A percentile compares a stretch with the other conserved stretches of the same genome.
These are phyloP conservation scores for Ganoderma leucocontextum DNA, from an alignment of 1,284 basidiomycete species.

Conservation along the genomic window DNA sequence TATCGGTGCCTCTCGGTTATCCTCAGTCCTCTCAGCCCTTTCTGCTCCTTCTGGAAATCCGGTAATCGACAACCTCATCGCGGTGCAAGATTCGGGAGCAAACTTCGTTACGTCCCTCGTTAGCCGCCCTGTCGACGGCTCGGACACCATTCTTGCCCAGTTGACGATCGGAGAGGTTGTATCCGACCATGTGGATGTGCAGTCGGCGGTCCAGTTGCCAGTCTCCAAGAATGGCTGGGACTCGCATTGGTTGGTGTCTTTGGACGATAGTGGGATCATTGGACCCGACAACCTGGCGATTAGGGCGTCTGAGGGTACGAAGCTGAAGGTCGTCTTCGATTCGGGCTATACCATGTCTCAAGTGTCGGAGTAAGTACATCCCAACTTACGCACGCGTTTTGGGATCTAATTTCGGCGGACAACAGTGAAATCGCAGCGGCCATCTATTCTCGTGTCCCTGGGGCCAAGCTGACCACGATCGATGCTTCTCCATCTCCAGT, in stretches of 20 bases:
- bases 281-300: conserved; percentile 54
- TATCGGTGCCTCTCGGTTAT: conserved; percentile 47
- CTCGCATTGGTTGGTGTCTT: conserved; percentile 47
- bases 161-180: conserved; percentile 47
- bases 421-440: conserved; percentile 58
- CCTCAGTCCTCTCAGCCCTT: conserved; percentile 37
- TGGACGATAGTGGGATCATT: conserved; percentile 46
- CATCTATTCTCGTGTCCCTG: conserved; percentile 61
- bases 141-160: conserved; percentile 43
- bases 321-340: conserved; percentile 66
- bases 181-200: conserved; percentile 41
- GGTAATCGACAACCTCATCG: conserved; percentile 61
- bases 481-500: conserved; percentile 49
- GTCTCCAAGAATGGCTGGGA: conserved; percentile 34
- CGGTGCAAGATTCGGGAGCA: conserved; percentile 36
- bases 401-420: background rate
- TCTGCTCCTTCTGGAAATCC: conserved; percentile 48
- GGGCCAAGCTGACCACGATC: conserved; percentile 56
- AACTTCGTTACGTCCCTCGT: conserved; percentile 61
- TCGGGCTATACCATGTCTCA: conserved; percentile 73
- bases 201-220: conserved; percentile 42
- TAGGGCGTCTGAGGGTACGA: conserved; percentile 49
- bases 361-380: conserved; percentile 55
- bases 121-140: conserved; percentile 41
- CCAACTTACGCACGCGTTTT: conserved; percentile 6